Evolutionary conservation across 345 rosid genomes (phyloP).

Genomic region (Arabidopsis suecica): DNA sequence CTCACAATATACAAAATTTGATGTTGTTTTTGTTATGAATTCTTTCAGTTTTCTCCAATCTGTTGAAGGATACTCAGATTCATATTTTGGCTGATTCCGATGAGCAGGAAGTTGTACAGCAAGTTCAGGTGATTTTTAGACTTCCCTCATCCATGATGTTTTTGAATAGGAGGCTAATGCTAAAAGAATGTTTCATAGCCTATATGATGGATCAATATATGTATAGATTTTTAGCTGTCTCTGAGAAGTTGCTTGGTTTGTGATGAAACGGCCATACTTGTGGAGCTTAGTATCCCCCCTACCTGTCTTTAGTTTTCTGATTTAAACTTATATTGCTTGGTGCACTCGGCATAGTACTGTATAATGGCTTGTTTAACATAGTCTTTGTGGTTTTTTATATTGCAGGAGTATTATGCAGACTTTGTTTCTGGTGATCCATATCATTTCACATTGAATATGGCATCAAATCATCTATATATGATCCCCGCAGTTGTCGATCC

Average conservation of each 20-base stretch:
- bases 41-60: constrained; percentile 87
- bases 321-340: constrained; percentile 17
- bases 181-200: constrained; percentile 2
- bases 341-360: neutral
- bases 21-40: constrained; percentile 15
- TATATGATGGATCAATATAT: constrained; percentile 1
- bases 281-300: constrained; percentile 1
- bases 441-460: constrained; percentile 86
- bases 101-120: constrained; percentile 94
- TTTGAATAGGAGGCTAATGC: constrained; percentile 2
- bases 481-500: constrained; percentile 98
- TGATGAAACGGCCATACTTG: neutral
- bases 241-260: constrained; percentile 3
- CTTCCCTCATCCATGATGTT: neutral
- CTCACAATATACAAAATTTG: neutral
- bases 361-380: constrained; percentile 16
- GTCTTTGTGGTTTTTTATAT: constrained; percentile 39
- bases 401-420: constrained; percentile 97
- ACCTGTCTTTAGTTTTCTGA: constrained; percentile 11
- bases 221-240: neutral
- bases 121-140: constrained; percentile 75
- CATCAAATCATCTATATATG: constrained; percentile 85
- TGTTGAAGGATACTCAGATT: constrained; percentile 97
- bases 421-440: constrained; percentile 85
- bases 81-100: constrained; percentile 97